Evolutionary conservation across 2,329 filamentous ascomycete genomes (phyloP).

Genomic region (Podosphaera leucotricha): DNA sequence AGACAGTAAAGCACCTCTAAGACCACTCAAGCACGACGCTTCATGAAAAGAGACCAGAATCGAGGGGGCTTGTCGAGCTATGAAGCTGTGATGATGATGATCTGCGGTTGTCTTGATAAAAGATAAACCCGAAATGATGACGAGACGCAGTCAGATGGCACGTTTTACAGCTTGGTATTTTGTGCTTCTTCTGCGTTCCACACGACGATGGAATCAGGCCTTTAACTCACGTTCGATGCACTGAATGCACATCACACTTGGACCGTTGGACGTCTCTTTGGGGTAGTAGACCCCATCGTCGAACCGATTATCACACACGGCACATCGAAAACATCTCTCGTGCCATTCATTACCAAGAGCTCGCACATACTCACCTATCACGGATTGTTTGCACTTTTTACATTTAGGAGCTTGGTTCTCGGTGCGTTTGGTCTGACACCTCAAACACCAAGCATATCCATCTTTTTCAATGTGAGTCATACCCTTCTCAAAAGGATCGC

Average conservation of each 20-base stretch:
- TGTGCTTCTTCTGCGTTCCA: too few relatives aligned
- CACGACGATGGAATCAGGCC: constrained; percentile 9
- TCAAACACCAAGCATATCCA: constrained; percentile 89
- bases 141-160: too few relatives aligned
- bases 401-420: constrained; percentile 78
- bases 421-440: constrained; percentile 77
- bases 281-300: constrained; percentile 43
- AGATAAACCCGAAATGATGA: too few relatives aligned
- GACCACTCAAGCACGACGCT: too few relatives aligned
- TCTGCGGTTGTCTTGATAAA: too few relatives aligned
- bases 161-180: too few relatives aligned
- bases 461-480: constrained; percentile 74
- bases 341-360: constrained; percentile 90
- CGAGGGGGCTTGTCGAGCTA: too few relatives aligned
- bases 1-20: too few relatives aligned
- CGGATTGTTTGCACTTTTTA: constrained; percentile 57
- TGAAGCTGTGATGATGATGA: too few relatives aligned
- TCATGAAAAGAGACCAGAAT: too few relatives aligned
- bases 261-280: constrained; percentile 25
- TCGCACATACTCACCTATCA: constrained; percentile 73
- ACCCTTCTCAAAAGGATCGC: constrained; percentile 65
- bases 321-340: constrained; percentile 70
- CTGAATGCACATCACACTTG: constrained; percentile 30
- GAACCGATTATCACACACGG: constrained; percentile 33
- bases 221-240: constrained; percentile 39